Conservation (phyloP, 176 grass and related monocot genomes). For the Cenchrus purpureus region DNA sequence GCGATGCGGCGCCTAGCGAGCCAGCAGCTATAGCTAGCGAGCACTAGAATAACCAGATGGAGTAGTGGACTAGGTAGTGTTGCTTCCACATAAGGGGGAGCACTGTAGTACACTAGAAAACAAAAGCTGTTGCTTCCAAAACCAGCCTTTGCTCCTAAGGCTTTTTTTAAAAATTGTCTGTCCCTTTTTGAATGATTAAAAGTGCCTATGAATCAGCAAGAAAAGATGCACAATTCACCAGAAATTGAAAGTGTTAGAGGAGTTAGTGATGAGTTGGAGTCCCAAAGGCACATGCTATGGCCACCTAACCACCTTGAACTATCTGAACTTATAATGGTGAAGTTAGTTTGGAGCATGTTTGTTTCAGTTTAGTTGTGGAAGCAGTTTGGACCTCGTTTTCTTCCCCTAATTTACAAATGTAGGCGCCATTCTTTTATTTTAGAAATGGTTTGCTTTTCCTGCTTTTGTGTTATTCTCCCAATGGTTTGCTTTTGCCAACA, state of each 20-base stretch:
- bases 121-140: conserved; percentile 37
- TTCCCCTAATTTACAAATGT: not conserved
- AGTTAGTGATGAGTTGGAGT: not conserved
- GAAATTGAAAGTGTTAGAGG: not conserved
- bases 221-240: conserved; percentile 14
- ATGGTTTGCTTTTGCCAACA: not conserved
- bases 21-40: conserved; percentile 23
- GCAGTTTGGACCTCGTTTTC: not conserved
- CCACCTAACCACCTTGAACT: not conserved
- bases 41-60: conserved; percentile 26
- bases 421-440: not conserved
- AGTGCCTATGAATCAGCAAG: conserved; percentile 23
- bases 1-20: conserved; percentile 17
- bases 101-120: conserved; percentile 35
- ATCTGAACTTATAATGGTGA: not conserved
- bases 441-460: not conserved
- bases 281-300: conserved; percentile 12
- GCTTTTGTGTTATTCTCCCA: conserved; percentile 7
- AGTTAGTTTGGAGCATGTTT: not conserved
- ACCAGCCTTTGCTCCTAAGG: not conserved
- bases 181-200: not conserved
- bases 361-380: not conserved
- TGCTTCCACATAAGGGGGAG: conserved; percentile 30
- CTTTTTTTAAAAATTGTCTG: not conserved
- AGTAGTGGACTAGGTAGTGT: not conserved